These are phyloP conservation scores for Ceratocystis harringtonii DNA, from an alignment of 2,329 filamentous ascomycete genomes.

Conservation along the genomic window DNA sequence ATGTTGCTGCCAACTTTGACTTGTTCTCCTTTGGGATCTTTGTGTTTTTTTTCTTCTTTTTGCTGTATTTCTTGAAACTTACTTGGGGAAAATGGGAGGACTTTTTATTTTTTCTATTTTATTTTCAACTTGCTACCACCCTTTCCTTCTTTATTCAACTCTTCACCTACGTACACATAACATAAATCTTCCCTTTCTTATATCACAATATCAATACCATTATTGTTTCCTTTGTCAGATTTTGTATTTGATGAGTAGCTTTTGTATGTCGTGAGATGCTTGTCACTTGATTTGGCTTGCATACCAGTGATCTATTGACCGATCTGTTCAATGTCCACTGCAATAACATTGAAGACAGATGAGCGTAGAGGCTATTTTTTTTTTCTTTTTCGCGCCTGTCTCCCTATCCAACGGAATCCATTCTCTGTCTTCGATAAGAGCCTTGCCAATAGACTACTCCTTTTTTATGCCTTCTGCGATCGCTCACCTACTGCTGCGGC, in stretches of 20 bases:
- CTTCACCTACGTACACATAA: neutral
- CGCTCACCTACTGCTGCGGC: too few relatives aligned
- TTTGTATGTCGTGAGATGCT: neutral
- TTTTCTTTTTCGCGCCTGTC: too few relatives aligned
- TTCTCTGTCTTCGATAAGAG: too few relatives aligned
- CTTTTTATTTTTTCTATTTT: neutral
- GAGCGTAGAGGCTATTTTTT: too few relatives aligned
- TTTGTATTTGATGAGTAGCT: neutral
- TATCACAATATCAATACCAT: neutral
- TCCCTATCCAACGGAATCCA: too few relatives aligned
- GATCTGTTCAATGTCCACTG: too few relatives aligned
- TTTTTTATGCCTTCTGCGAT: too few relatives aligned
- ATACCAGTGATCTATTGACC: too few relatives aligned
- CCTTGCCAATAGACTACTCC: too few relatives aligned
- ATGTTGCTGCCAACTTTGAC: neutral
- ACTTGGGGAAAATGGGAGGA: neutral
- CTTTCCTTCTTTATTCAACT: neutral
- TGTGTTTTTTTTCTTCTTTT: neutral
- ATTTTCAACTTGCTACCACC: neutral
- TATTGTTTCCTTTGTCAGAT: neutral
- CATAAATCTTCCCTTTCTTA: conserved; percentile 2
- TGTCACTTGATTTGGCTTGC: too few relatives aligned
- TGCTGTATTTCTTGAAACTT: neutral
- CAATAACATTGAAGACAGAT: too few relatives aligned
- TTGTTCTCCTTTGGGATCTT: neutral